Conservation (phyloP, 1,284 basidiomycete genomes). For the Vanrija sp. region DNA sequence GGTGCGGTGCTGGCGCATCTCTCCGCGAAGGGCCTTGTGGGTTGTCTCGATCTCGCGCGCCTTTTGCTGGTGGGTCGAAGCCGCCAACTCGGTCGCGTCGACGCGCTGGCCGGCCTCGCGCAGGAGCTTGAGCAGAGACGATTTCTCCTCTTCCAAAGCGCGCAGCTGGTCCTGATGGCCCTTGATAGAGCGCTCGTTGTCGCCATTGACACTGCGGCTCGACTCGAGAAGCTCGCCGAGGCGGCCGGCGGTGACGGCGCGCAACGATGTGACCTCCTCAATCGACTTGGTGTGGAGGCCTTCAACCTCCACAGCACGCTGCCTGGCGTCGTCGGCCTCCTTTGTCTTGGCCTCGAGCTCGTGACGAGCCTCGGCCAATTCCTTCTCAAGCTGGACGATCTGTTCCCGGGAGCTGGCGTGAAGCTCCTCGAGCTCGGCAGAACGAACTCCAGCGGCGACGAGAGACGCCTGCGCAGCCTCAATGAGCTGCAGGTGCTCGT, state of each 20-base stretch:
- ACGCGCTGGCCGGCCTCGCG: constrained; percentile 69
- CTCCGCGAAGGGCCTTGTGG: constrained; percentile 65
- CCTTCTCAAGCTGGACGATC: constrained; percentile 64
- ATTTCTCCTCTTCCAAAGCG: constrained; percentile 71
- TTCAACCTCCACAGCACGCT: constrained; percentile 68
- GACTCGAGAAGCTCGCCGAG: constrained; percentile 79
- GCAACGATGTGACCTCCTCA: constrained; percentile 81
- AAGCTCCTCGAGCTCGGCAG: constrained; percentile 67
- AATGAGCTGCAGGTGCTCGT: constrained; percentile 78
- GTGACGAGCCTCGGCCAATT: constrained; percentile 68
- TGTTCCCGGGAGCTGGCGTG: constrained; percentile 66
- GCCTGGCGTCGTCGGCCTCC: constrained; percentile 67
- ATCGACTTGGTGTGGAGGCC: constrained; percentile 81
- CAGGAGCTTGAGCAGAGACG: constrained; percentile 69
- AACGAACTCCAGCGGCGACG: constrained; percentile 64
- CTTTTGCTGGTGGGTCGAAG: constrained; percentile 66
- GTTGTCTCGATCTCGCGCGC: constrained; percentile 66
- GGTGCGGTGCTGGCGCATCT: constrained; percentile 70
- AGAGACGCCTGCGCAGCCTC: constrained; percentile 80
- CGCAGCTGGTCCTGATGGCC: constrained; percentile 75
- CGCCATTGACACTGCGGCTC: constrained; percentile 70
- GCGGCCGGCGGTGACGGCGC: constrained; percentile 74
- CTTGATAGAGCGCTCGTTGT: constrained; percentile 67
- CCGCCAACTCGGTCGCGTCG: constrained; percentile 64
- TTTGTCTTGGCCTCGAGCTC: constrained; percentile 69